These are phyloP conservation scores for Fusarium devonianum DNA, from an alignment of 2,329 filamentous ascomycete genomes.

Conservation along the genomic window DNA sequence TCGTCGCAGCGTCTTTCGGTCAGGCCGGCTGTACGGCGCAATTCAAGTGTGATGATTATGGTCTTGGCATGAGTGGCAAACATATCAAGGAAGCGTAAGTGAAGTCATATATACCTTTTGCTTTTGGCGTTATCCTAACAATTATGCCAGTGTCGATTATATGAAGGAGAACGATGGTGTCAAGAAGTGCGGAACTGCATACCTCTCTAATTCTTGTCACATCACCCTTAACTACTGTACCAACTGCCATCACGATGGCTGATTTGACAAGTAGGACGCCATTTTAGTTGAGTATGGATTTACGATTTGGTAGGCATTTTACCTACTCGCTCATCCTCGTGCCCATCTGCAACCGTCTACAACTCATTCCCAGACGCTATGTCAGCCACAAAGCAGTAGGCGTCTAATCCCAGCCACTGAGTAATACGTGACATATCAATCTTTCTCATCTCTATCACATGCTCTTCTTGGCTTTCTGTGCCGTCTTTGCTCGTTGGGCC, in stretches of 20 bases:
- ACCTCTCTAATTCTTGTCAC: slow-evolving; percentile 10
- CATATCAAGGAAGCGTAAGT: slow-evolving; percentile 16
- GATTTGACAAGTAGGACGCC: too few relatives aligned
- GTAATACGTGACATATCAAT: too few relatives aligned
- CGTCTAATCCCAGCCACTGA: too few relatives aligned
- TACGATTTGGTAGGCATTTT: too few relatives aligned
- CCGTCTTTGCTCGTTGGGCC: slow-evolving; percentile 29
- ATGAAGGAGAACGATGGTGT: slow-evolving; percentile 14
- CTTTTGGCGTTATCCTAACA: neutral
- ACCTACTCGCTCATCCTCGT: too few relatives aligned
- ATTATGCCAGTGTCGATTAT: neutral
- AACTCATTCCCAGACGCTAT: too few relatives aligned
- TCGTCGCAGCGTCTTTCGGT: slow-evolving; percentile 1
- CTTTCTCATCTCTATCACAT: too few relatives aligned
- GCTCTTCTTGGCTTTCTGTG: too few relatives aligned
- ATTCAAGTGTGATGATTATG: slow-evolving; percentile 6
- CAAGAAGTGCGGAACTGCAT: slow-evolving; percentile 8
- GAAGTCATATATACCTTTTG: neutral
- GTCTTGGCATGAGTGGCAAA: slow-evolving; percentile 5
- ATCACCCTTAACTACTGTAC: slow-evolving; percentile 16
- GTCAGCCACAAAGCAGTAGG: too few relatives aligned
- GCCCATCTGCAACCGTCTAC: too few relatives aligned
- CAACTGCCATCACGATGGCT: slow-evolving; percentile 3
- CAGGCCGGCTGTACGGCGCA: slow-evolving; percentile 11
- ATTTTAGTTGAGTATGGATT: too few relatives aligned